Evolutionary conservation across 768 basidiomycete genomes (phyloP).

Genomic region (Peribolospora kevripleyi): DNA sequence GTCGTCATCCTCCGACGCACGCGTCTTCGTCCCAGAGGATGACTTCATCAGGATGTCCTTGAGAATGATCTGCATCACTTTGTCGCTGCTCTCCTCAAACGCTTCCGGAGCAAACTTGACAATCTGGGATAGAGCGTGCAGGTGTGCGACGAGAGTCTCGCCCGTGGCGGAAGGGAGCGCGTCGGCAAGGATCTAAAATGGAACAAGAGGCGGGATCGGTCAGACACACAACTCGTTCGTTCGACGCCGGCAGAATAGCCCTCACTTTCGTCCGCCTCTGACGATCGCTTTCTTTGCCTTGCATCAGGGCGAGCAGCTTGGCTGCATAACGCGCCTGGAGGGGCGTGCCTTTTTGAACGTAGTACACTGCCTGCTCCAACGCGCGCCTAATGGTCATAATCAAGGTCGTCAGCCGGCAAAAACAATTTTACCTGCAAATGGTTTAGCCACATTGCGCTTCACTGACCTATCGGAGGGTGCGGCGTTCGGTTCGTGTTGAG

Average conservation of each 20-base stretch:
- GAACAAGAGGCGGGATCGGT: not conserved
- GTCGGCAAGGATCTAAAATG: conserved; percentile 33
- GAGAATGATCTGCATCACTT: conserved; percentile 32
- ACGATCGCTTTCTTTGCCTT: too few species aligned
- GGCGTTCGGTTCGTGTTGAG: conserved; percentile 33
- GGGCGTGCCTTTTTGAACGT: not conserved
- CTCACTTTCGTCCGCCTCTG: too few species aligned
- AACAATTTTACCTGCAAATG: not conserved
- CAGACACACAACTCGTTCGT: not conserved
- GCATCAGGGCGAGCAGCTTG: conserved; percentile 10
- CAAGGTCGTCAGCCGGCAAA: not conserved
- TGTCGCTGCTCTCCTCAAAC: conserved; percentile 56
- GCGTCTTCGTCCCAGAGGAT: conserved; percentile 19
- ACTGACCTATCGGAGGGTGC: conserved; percentile 42
- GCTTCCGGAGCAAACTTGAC: conserved; percentile 40
- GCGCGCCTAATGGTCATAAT: not conserved
- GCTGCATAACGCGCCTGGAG: conserved; percentile 13
- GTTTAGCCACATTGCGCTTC: too few species aligned
- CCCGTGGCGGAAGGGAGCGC: conserved; percentile 27
- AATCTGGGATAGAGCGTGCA: conserved; percentile 50
- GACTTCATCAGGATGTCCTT: conserved; percentile 45
- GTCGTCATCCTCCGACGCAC: conserved; percentile 33
- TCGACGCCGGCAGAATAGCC: not conserved
- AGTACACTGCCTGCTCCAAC: not conserved
- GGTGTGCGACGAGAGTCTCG: conserved; percentile 36